Percentiles rank a stretch among this genome's conserved stretches.
Conservation (phyloP, 352 stramenopile genomes). For the Phytopythium mirpurense region DNA sequence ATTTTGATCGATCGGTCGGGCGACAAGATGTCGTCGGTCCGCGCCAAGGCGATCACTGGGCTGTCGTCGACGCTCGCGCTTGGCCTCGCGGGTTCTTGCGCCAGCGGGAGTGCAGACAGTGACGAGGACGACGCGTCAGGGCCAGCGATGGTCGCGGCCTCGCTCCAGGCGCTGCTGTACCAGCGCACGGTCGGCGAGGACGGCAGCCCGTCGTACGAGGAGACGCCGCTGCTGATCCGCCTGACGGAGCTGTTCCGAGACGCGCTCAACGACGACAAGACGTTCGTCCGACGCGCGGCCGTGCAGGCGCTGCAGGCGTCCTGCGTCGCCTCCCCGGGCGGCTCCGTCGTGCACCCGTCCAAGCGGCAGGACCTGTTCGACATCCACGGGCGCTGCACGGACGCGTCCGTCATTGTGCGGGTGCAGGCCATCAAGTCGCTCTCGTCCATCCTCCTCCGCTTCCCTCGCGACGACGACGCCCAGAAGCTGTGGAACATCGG, state of each 20-base stretch:
- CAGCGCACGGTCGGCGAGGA: slow-evolving; percentile 17
- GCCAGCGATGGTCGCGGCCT: slow-evolving; percentile 33
- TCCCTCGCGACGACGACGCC: slow-evolving; percentile 57
- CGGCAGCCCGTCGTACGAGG: slow-evolving; percentile 26
- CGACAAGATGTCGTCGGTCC: slow-evolving; percentile 76
- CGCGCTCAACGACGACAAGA: slow-evolving; percentile 75
- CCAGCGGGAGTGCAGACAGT: slow-evolving; percentile 5
- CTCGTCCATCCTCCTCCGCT: slow-evolving; percentile 67
- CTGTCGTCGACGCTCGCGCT: slow-evolving; percentile 60
- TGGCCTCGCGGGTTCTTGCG: slow-evolving; percentile 17
- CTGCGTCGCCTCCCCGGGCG: slow-evolving; percentile 40
- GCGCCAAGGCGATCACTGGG: slow-evolving; percentile 74
- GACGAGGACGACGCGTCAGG: slow-evolving; percentile 16
- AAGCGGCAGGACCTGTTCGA: slow-evolving; percentile 67
- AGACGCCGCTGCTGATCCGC: slow-evolving; percentile 61
- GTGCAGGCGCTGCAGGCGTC: slow-evolving; percentile 77
- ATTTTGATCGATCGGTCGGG: slow-evolving; percentile 67
- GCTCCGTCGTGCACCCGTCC: slow-evolving; percentile 32
- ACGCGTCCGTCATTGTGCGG: slow-evolving; percentile 71
- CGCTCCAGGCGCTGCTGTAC: slow-evolving; percentile 53
- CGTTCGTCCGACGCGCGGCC: slow-evolving; percentile 72
- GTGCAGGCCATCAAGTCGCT: slow-evolving; percentile 82
- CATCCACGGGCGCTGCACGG: slow-evolving; percentile 69
- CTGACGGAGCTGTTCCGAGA: slow-evolving; percentile 74
- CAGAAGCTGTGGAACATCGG: slow-evolving; percentile 83